phyloP scores from a whole-genome alignment of 257 asterid species.

The Hygrophila difformis region DNA sequence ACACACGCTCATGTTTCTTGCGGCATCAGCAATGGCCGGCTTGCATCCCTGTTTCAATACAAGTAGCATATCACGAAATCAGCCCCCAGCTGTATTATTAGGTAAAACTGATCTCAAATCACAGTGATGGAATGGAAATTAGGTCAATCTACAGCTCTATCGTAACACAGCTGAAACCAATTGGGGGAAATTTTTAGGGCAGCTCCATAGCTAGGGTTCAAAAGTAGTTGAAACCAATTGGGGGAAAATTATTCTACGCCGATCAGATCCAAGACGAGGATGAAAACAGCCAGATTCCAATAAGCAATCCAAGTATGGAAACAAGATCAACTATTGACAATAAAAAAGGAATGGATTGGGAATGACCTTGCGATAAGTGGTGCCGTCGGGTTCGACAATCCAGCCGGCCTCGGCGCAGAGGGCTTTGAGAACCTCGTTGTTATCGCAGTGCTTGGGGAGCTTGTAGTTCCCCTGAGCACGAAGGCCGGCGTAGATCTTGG shows the following conservation, averaged over 20 bases:
- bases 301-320: not conserved
- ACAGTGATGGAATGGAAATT: not conserved
- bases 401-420: slow-evolving; percentile 79
- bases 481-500: slow-evolving; percentile 68
- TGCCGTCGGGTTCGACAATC: slow-evolving; percentile 79
- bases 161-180: slow-evolving; percentile 1
- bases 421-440: slow-evolving; percentile 76
- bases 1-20: slow-evolving; percentile 33
- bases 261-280: slow-evolving; percentile 17
- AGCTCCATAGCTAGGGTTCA: no score
- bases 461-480: slow-evolving; percentile 64
- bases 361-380: slow-evolving; percentile 73
- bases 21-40: slow-evolving; percentile 33
- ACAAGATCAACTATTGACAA: not conserved
- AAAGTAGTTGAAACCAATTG: no score
- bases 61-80: no score
- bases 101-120: not conserved
- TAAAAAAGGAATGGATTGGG: not conserved
- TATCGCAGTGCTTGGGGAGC: slow-evolving; percentile 79
- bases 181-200: no score
- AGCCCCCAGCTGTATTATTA: no score
- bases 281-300: not conserved
- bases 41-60: slow-evolving; percentile 41
- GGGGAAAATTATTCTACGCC: slow-evolving; percentile 4
- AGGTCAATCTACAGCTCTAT: not conserved